Evolutionary conservation across 768 basidiomycete genomes (phyloP), one percentile per base, ranked within the genome.

Genomic region (Coprinopsis sp.): DNA sequence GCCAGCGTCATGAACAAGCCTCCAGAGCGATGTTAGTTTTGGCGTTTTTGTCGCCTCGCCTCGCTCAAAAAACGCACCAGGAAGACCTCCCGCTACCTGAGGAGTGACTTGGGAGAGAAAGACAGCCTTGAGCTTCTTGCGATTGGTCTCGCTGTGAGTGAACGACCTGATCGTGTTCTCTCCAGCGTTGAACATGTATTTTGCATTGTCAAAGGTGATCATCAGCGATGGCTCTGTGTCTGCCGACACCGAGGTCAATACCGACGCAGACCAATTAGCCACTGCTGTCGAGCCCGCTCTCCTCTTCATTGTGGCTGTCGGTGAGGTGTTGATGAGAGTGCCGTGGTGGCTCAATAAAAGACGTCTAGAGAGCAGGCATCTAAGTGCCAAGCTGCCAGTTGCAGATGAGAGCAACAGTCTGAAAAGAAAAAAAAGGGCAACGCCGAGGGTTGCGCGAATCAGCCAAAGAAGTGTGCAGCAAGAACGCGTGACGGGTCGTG

Each of bases 141-240:
- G 78, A 39, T 78, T 79, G 36, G 75, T 67, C 52, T 68, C 70
- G 49, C 79, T 79, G 65, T 92, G 85, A 13, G 83, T 64, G 58
- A 86, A 87, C 1, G 85, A 68, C 28, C 94, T 71, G 33, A 81
- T 82, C 1, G 85, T 81, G 49, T 85, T 86, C 64, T 96, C 92
- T 6, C 89, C 84, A 16, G 74, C 81, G 64, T 93, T 93, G 74
- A 97, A 91, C 30, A 94, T 73, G 55, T 93, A 97, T 55, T 90
- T 87, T 11, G 78, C 83, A 44, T 75, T 71, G 53, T 88, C 84
- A 60, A 92, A 93, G 1, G 76, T 72, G 53, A 95, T 64, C 49
- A 87, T 66, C 21, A 96, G 66, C 7, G 84, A 77, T 0, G 92
- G 84, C 53, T 91, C 82, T 1, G 92, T 88, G 67, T 97, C 94